Evolutionary conservation across 2,329 filamentous ascomycete species (phyloP).

Genomic region (Clonostachys rhizophaga): DNA sequence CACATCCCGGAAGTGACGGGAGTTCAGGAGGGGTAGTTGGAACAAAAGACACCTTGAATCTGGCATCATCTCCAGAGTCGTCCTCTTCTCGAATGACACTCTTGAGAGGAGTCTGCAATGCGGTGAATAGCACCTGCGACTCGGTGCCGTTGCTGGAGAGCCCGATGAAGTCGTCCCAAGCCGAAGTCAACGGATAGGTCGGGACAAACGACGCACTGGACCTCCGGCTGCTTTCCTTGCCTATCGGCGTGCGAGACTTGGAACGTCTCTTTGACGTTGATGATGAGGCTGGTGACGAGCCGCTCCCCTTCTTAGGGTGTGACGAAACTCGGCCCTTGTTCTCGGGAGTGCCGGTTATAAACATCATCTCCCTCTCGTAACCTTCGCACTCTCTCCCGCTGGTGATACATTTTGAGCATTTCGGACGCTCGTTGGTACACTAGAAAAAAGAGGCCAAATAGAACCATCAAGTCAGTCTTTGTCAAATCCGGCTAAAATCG

Average conservation of each 20-base stretch:
- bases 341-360: constrained; percentile 56
- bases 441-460: constrained; percentile 16
- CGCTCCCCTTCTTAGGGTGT: constrained; percentile 37
- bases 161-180: constrained; percentile 42
- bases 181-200: constrained; percentile 36
- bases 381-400: constrained; percentile 55
- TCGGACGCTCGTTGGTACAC: constrained; percentile 59
- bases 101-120: constrained; percentile 36
- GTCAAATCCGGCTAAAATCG: neutral
- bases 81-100: constrained; percentile 19
- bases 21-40: constrained; percentile 30
- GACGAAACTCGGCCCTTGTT: constrained; percentile 51
- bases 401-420: constrained; percentile 55
- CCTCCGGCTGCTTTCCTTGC: constrained; percentile 9
- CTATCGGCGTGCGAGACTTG: neutral
- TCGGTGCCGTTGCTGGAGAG: constrained; percentile 29
- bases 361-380: constrained; percentile 58
- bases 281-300: neutral
- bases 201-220: constrained; percentile 23
- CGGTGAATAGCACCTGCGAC: constrained; percentile 34
- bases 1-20: constrained; percentile 13
- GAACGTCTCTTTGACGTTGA: neutral
- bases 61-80: constrained; percentile 9
- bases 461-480: neutral
- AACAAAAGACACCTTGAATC: constrained; percentile 30